Percentiles rank a stretch among this genome's conserved stretches.
phyloP scores from a whole-genome alignment of 2,329 filamentous ascomycete species.

The Bipolaris zeicola region DNA sequence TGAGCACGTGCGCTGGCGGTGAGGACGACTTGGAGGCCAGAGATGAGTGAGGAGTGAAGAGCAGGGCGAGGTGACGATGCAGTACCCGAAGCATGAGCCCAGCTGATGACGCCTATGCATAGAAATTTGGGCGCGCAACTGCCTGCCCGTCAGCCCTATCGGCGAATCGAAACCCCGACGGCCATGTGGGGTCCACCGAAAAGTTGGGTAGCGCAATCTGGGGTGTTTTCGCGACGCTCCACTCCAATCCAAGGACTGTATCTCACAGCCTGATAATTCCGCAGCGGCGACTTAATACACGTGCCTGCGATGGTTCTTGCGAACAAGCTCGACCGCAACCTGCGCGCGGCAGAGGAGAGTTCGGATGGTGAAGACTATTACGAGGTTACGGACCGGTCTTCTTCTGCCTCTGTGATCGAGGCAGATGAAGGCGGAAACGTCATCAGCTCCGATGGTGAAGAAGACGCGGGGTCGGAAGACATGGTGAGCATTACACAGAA shows the following conservation, averaged over 20 bases:
- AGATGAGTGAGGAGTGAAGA: conserved; percentile 10
- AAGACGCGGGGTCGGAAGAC: conserved; percentile 31
- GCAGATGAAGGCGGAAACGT: conserved; percentile 44
- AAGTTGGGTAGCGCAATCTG: conserved; percentile 13
- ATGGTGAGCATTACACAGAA: conserved; percentile 22
- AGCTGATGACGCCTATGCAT: conserved; percentile 1
- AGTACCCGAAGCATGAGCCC: conserved; percentile 16
- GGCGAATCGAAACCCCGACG: conserved; percentile 17
- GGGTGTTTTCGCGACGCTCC: conserved; percentile 1
- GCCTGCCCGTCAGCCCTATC: conserved; percentile 19
- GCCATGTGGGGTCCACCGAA: conserved; percentile 21
- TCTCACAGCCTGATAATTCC: neutral
- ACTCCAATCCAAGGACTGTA: neutral
- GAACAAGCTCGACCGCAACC: conserved; percentile 43
- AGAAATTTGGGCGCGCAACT: conserved; percentile 15
- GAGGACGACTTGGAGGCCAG: conserved; percentile 17
- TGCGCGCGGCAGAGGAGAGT: conserved; percentile 45
- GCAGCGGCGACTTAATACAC: neutral
- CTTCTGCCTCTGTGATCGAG: conserved; percentile 49
- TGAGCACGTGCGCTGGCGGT: conserved; percentile 24
- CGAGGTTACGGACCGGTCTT: conserved; percentile 49
- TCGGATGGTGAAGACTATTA: conserved; percentile 48
- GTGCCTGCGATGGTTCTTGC: conserved; percentile 39
- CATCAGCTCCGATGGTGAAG: conserved; percentile 44
- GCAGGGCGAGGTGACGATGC: conserved; percentile 11